Conservation (phyloP, 768 basidiomycete genomes). For the Pleurotus citrinopileatus region DNA sequence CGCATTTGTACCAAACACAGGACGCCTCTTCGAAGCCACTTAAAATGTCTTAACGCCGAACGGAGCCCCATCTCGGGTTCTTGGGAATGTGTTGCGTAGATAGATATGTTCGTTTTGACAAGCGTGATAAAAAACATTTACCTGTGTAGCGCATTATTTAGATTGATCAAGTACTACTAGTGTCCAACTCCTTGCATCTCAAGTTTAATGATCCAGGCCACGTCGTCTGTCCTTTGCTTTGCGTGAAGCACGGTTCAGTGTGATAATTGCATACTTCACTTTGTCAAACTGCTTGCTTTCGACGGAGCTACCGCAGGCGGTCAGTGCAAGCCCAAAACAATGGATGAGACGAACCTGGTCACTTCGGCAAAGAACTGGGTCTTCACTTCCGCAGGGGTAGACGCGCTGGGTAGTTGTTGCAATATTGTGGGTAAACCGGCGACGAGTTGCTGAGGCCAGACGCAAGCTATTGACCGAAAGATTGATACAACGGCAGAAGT, state of each 20-base stretch:
- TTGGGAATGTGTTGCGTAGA: no score
- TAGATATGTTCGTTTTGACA: no score
- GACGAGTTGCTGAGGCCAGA: constrained; percentile 70
- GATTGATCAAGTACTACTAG: constrained; percentile 2
- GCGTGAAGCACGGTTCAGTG: constrained; percentile 69
- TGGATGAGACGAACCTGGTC: constrained; percentile 50
- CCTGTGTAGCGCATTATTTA: constrained; percentile 6
- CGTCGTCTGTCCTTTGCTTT: constrained; percentile 68
- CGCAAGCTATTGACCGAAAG: constrained; percentile 60
- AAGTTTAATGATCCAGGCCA: constrained; percentile 31
- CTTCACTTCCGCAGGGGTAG: constrained; percentile 64
- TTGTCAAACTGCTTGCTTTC: constrained; percentile 68
- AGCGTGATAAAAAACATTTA: no score
- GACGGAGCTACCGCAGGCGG: constrained; percentile 48
- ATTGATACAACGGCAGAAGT: constrained; percentile 72
- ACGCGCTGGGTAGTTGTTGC: constrained; percentile 61
- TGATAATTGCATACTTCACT: constrained; percentile 75
- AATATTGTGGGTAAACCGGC: constrained; percentile 73
- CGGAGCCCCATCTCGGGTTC: no score
- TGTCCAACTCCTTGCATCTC: constrained; percentile 8
- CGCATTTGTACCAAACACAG: no score
- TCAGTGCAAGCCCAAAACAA: constrained; percentile 13
- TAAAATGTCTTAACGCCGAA: no score
- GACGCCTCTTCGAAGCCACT: no score
- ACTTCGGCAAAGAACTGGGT: constrained; percentile 72